Evolutionary conservation across 2,329 filamentous ascomycete genomes (phyloP), one percentile per base, ranked within the genome.

Genomic region (Lachnellula hyalina): DNA sequence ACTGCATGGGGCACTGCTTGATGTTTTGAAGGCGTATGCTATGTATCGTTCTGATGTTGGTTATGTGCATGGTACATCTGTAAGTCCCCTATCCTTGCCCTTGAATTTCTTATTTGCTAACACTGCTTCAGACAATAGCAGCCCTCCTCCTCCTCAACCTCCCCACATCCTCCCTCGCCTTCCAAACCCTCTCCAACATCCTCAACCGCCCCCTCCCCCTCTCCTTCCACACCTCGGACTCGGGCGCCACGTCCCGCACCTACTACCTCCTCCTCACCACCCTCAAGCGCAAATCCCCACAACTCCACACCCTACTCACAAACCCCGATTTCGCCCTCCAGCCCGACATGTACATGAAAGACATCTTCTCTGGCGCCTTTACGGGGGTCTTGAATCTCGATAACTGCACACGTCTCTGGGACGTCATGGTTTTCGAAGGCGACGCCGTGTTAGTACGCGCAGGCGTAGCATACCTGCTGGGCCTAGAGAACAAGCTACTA

Each of bases 41-140:
- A 87, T 90, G 81, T 94, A 94, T 71, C 81, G 89, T 57, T 86
- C 84, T 61, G 89, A 94, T 67, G 87, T 93, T 65, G 87, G 89
- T 59, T 91, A 90, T 65, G 79, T 89, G 54, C 78, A 80, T 58
- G 87, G 88, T 52, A 88, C 86, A 61, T 88, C 90, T 67, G 85
- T 89, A 71, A 77, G 86, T 77, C 54, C 44, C 48, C 28, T 32
- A 28, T 52, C 12, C n/a, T 49, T 44, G 9, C 19, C 15, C 3
- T 55, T 48, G 15, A 47, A 36, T 28, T 49, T 9, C 9, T 15
- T 53, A 50, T 41, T 19, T 49, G 38, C 63, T 67, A 58, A 65
- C 58, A 52, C 44, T 23, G 45, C 35, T 40, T 21, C 54, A 87
- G 83, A 85, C 85, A 21, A 84, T 89, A 60, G 87, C 89, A 1